Percentiles rank a stretch among this genome's conserved stretches.
These are phyloP conservation scores for Diplodia mutila DNA, from an alignment of 2,329 filamentous ascomycete genomes.

Conservation along the genomic window DNA sequence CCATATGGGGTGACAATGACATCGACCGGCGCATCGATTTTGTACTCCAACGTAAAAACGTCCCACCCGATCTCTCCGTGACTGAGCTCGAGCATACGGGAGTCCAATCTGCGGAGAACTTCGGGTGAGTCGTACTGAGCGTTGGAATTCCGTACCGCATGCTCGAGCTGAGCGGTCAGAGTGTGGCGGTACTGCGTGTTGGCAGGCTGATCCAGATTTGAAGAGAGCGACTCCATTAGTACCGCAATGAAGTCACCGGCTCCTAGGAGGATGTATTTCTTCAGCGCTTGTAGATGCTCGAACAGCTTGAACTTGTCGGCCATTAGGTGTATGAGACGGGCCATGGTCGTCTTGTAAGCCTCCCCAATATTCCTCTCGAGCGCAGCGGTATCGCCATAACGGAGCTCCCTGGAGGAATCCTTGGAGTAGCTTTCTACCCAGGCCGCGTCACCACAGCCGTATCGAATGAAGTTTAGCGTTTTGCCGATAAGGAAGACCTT, in stretches of 20 bases:
- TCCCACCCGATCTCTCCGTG: slow-evolving; percentile 99
- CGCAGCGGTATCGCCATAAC: slow-evolving; percentile 89
- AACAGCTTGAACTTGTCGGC: slow-evolving; percentile 93
- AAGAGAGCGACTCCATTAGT: slow-evolving; percentile 92
- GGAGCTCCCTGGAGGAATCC: slow-evolving; percentile 84
- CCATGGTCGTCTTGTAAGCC: slow-evolving; percentile 98
- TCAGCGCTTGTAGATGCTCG: slow-evolving; percentile 86
- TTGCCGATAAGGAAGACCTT: slow-evolving; percentile 98
- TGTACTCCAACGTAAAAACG: slow-evolving; percentile 98
- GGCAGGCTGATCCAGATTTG: slow-evolving; percentile 92
- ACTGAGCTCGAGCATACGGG: slow-evolving; percentile 95
- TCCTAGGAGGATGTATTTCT: slow-evolving; percentile 91
- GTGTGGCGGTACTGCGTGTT: slow-evolving; percentile 96
- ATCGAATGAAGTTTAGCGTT: slow-evolving; percentile 95
- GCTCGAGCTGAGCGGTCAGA: slow-evolving; percentile 94
- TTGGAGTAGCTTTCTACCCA: slow-evolving; percentile 98
- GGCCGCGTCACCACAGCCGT: slow-evolving; percentile 87
- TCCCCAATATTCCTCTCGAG: slow-evolving; percentile 94
- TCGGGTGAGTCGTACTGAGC: slow-evolving; percentile 94
- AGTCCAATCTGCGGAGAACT: slow-evolving; percentile 87
- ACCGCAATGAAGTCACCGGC: slow-evolving; percentile 97
- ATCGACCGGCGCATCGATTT: slow-evolving; percentile 94
- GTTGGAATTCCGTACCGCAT: slow-evolving; percentile 95
- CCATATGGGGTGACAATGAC: slow-evolving; percentile 97
- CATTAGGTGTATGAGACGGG: slow-evolving; percentile 90